A percentile compares a stretch with the other conserved stretches of the same genome.
Conservation (phyloP, 148 eudicot species). For the Persicaria maculosa region DNA sequence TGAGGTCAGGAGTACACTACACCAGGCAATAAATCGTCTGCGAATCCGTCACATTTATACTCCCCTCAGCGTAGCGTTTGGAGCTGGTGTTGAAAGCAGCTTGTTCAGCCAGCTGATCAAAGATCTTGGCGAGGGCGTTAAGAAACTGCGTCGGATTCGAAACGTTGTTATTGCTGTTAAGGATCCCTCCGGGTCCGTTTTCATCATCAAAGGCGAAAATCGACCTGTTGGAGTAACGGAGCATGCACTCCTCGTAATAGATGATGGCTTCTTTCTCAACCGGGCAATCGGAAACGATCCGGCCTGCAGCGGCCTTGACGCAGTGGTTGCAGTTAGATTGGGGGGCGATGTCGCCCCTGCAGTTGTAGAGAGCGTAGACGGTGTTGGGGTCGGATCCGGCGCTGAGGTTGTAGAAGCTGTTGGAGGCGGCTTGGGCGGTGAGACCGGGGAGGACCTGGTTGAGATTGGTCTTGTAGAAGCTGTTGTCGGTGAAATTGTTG, state of each 20-base stretch:
- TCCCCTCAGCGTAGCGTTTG: background rate
- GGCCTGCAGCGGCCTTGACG: background rate
- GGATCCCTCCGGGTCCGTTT: background rate
- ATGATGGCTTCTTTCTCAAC: background rate
- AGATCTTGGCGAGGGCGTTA: background rate
- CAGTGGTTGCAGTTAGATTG: background rate
- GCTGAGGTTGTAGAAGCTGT: background rate
- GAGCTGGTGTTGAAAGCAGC: background rate
- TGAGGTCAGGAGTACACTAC: background rate
- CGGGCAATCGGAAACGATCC: background rate
- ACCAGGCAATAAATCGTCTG: conserved; percentile 4
- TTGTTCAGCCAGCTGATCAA: background rate
- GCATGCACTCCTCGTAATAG: background rate
- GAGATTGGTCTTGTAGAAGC: conserved; percentile 1
- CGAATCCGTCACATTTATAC: background rate
- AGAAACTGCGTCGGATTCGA: background rate
- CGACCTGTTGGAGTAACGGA: background rate
- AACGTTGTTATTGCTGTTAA: background rate
- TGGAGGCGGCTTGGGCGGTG: background rate
- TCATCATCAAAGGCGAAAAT: background rate
- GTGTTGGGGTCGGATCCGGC: background rate
- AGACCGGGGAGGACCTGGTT: background rate
- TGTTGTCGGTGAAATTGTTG: conserved; percentile 1
- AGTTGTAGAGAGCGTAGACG: background rate
- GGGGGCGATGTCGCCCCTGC: background rate